Conservation (phyloP, 129 eudicot genomes). For the Helianthus annuus region HanXRQr2.0-SUNRISE NC_035449.2:83318057-83318556, state of each 20-base stretch:
- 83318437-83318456: too few relatives aligned
- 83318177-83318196: constrained; percentile 41
- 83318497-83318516: too few relatives aligned
- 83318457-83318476: too few relatives aligned
- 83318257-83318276: not conserved
- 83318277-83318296: not conserved
- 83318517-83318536: too few relatives aligned
- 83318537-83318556: too few relatives aligned
- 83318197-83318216: constrained; percentile 45
- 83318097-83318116: too few relatives aligned
- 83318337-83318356: not conserved
- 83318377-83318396: constrained; percentile 79
- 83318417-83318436: too few relatives aligned
- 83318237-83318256: constrained; percentile 6
- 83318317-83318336: not conserved
- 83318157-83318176: constrained; percentile 18
- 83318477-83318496: too few relatives aligned
- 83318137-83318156: too few relatives aligned
- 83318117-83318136: too few relatives aligned
- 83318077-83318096: too few relatives aligned
- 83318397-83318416: constrained; percentile 44
- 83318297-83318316: not conserved
- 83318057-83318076: too few relatives aligned
- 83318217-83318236: constrained; percentile 53
- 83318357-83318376: constrained; percentile 12